A percentile compares a stretch with the other conserved stretches of the same genome.
phyloP scores from a whole-genome alignment of 805 yeast species.

The Candida wancherniae region DNA sequence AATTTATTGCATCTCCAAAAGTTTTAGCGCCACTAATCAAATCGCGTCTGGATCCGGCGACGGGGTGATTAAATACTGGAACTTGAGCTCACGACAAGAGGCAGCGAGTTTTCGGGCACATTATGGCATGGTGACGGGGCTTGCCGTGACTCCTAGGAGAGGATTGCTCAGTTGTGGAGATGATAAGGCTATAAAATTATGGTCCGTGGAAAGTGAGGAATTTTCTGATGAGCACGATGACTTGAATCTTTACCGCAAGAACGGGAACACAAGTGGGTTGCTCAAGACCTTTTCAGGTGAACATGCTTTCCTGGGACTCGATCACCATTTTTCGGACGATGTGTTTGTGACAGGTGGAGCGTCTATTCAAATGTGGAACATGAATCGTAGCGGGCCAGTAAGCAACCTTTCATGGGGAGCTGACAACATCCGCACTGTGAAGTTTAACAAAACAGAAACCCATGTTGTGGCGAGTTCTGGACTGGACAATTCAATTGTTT shows the following conservation, averaged over 20 bases:
- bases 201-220: conserved; percentile 68
- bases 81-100: conserved; percentile 74
- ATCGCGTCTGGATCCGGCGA: conserved; percentile 94
- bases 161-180: conserved; percentile 80
- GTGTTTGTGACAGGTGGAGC: conserved; percentile 92
- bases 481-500: conserved; percentile 82
- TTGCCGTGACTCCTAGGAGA: conserved; percentile 59
- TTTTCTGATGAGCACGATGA: conserved; percentile 35
- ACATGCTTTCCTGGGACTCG: conserved; percentile 78
- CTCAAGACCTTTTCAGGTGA: conserved; percentile 78
- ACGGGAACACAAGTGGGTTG: conserved; percentile 45
- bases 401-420: conserved; percentile 93
- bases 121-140: conserved; percentile 82
- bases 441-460: conserved; percentile 87
- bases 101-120: conserved; percentile 79
- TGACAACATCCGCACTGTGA: conserved; percentile 77
- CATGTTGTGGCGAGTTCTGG: conserved; percentile 79
- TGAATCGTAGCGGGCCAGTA: conserved; percentile 69
- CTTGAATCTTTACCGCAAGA: conserved; percentile 24
- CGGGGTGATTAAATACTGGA: conserved; percentile 94
- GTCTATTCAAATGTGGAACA: conserved; percentile 87
- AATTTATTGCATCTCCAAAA: conserved; percentile 80
- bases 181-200: conserved; percentile 83
- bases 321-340: conserved; percentile 73
- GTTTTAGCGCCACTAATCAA: conserved; percentile 61